Conservation (phyloP, 164 flowering plant genomes). For the Chimonanthus praecox region DNA sequence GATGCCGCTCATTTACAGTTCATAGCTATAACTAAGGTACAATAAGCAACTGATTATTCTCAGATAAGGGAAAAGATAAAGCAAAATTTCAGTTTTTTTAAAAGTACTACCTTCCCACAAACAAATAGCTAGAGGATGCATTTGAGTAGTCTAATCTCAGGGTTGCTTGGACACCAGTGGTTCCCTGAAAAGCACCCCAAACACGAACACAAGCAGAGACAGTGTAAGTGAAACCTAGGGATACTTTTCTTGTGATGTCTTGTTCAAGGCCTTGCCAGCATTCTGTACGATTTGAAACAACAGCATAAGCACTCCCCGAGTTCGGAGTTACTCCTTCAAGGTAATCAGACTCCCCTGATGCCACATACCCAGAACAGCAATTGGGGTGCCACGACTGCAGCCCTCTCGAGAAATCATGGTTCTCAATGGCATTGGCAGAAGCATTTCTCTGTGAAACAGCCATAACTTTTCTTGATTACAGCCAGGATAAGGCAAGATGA, state of each 20-base stretch:
- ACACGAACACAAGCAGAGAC: constrained; percentile 71
- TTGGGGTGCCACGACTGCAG: constrained; percentile 68
- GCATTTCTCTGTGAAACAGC: background rate
- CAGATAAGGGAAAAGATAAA: background rate
- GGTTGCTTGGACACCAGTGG: constrained; percentile 61
- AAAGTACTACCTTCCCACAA: constrained; percentile 56
- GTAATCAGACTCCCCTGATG: constrained; percentile 31
- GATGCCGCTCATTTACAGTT: background rate
- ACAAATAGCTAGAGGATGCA: constrained; percentile 39
- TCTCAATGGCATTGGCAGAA: constrained; percentile 43
- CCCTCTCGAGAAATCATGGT: constrained; percentile 75
- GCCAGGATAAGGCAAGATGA: background rate
- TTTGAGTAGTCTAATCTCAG: constrained; percentile 48
- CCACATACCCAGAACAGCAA: constrained; percentile 59
- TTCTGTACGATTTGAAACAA: constrained; percentile 56
- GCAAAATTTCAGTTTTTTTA: background rate
- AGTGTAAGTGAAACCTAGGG: constrained; percentile 40
- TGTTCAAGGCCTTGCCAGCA: constrained; percentile 92
- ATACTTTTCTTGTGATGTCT: constrained; percentile 64
- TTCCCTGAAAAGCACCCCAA: constrained; percentile 43
- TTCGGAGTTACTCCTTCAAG: constrained; percentile 27
- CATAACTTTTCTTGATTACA: background rate
- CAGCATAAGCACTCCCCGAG: constrained; percentile 46
- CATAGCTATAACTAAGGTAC: too few species aligned
- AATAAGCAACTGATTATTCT: too few species aligned